Evolutionary conservation across 257 asterid genomes (phyloP), one percentile per base, ranked within the genome.

Genomic region (Lithospermum erythrorhizon): DNA sequence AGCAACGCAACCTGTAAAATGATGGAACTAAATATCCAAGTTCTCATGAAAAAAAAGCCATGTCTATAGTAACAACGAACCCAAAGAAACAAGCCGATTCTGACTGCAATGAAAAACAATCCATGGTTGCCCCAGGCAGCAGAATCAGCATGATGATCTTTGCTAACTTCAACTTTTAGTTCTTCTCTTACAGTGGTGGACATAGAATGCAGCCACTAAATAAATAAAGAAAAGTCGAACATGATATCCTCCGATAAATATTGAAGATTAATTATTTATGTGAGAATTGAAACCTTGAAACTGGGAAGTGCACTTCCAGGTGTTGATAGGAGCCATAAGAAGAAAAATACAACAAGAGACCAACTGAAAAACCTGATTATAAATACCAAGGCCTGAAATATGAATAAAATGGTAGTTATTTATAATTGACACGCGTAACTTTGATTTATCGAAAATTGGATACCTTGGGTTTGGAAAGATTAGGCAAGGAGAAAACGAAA

Each of bases 11-110:
- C 84, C 98, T 93, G 85, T 37, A 63, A 71, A 63, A 62, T 23
- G 59, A 66, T 56, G 60, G 20, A 51, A 48, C 20, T 68, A 27
- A 58, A 53, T 58, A 29, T 23, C 68, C 51, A 51, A 25, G 56
- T 55, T 60, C 32, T 59, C 55, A 30, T 29, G 61, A 62, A 52
- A 54, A n/a, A n/a, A n/a, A n/a, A n/a, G n/a, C n/a, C n/a, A n/a
- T n/a, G n/a, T n/a, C n/a, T n/a, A n/a, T n/a, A 67, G 72, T 58
- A 53, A 54, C 62, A 62, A 47, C 56, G 70, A 84, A 91, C 98
- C 98, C 98, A 93, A 66, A 93, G 98, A 77, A 89, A 93, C 75
- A 93, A 65, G 71, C 82, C 78, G 70, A 89, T 71, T 79, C 98
- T 84, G 69, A 93, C 97, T 20, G 86, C 66, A 66, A 81, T 76